Conservation (phyloP, 371 early-diverging fungal genomes). For the Mucor circinelloides region DNA sequence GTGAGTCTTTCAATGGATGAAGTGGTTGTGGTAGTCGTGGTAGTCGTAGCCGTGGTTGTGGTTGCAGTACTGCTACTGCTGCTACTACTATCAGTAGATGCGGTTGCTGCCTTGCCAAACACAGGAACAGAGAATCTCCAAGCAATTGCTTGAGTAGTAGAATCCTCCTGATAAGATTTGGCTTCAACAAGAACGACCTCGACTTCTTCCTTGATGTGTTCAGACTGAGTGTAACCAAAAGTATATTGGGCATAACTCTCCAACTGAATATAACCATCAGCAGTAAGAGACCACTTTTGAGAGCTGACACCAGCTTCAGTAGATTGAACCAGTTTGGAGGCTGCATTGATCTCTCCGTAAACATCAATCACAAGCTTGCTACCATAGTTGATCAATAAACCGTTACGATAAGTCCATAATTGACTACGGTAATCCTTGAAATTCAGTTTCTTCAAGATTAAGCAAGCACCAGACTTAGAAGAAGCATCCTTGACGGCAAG, state of each 20-base stretch:
- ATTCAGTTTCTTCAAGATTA: conserved; percentile 33
- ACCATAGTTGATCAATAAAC: conserved; percentile 57
- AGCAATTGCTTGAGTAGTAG: conserved; percentile 12
- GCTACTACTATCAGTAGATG: neutral
- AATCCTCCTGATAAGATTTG: conserved; percentile 6
- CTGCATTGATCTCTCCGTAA: conserved; percentile 24
- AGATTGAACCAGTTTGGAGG: conserved; percentile 22
- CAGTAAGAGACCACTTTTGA: conserved; percentile 45
- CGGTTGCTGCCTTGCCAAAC: conserved; percentile 32
- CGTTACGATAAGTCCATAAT: conserved; percentile 57
- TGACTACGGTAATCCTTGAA: conserved; percentile 43
- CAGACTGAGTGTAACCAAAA: conserved; percentile 26
- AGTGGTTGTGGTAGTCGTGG: neutral
- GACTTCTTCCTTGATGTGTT: conserved; percentile 9
- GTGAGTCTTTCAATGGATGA: conserved; percentile 25
- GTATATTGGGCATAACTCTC: conserved; percentile 31
- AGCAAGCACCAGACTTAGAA: conserved; percentile 2
- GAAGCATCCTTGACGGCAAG: conserved; percentile 32
- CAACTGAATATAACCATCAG: conserved; percentile 39
- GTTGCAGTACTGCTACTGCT: neutral
- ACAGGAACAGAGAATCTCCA: conserved; percentile 51
- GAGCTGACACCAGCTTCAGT: conserved; percentile 27
- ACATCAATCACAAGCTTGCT: conserved; percentile 46
- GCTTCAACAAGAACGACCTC: conserved; percentile 11
- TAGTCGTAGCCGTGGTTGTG: conserved; percentile 2